phyloP scores from a whole-genome alignment of 345 rosid species.

The Mercurialis annua region DNA sequence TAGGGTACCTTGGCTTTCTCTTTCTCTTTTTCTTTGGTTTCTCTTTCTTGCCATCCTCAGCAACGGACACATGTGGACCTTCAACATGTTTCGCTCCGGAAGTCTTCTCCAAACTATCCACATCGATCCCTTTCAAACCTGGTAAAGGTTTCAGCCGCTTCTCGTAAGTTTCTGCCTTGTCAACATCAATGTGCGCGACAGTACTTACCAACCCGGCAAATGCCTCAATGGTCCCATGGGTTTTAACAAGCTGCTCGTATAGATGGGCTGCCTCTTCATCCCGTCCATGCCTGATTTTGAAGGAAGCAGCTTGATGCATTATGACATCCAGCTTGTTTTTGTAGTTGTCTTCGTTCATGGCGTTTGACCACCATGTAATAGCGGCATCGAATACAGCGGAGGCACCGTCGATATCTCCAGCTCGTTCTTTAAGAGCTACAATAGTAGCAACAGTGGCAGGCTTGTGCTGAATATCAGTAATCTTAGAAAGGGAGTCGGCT shows the following conservation, averaged over 20 bases:
- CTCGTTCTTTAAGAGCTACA: constrained; percentile 84
- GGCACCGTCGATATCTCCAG: constrained; percentile 84
- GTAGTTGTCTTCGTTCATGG: constrained; percentile 82
- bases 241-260: constrained; percentile 79
- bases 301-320: constrained; percentile 93
- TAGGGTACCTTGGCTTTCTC: constrained; percentile 96
- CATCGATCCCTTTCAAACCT: constrained; percentile 66
- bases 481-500: constrained; percentile 71
- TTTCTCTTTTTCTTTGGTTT: constrained; percentile 92
- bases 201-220: constrained; percentile 86
- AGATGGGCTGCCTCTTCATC: constrained; percentile 77
- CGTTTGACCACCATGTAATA: constrained; percentile 80
- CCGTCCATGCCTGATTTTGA: constrained; percentile 81
- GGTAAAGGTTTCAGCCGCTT: constrained; percentile 75
- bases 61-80: constrained; percentile 31
- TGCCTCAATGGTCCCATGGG: constrained; percentile 64
- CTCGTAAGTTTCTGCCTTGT: constrained; percentile 83
- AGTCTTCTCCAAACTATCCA: constrained; percentile 75
- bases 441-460: constrained; percentile 93
- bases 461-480: constrained; percentile 79
- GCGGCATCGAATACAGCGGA: constrained; percentile 71
- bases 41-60: constrained; percentile 66
- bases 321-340: constrained; percentile 56
- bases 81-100: constrained; percentile 82
- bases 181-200: constrained; percentile 68